Evolutionary conservation across 1,139 yeast species (phyloP), one percentile per base, ranked within the genome.

Genomic region (Yamadazyma taylorii): DNA sequence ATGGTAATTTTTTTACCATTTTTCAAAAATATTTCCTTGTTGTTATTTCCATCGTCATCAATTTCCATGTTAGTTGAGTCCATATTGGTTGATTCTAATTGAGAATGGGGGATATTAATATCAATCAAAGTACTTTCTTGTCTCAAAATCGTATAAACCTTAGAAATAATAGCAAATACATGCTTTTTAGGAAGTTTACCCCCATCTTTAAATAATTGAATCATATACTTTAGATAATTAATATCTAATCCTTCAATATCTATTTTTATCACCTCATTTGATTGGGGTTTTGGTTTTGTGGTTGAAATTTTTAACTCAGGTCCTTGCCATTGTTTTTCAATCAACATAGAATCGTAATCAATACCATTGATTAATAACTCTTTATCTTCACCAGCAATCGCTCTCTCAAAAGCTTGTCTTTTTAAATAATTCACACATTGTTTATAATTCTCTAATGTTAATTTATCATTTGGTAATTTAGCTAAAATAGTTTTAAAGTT

Each of bases 81-180:
- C n/a, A n/a, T n/a, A n/a, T n/a, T n/a, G n/a, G n/a, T n/a, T n/a
- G n/a, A n/a, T n/a, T n/a, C 36, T 13, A 58, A 23, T 34, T 58
- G 43, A 1, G 60, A 43, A 40, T 62, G 68, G 3, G 71, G 68
- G 30, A 81, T 65, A 5, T 70, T 64, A 17, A 89, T 58, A 53
- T 92, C 97, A 21, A 84, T 85, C 75, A 90, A 68, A 1, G 95
- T 74, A 7, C 81, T 76, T 55, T 90, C 97, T 3, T 66, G 48
- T 41, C 66, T 69, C 49, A 90, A 78, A 13, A 87, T 48, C 42
- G 79, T 74, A 57, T 83, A 76, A 3, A 85, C 94, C 45, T 79
- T 84, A 26, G 86, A 76, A 24, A 92, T 69, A 34, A 92, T 84
- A 10, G 95, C 95, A 56, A 84, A 86, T 0, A 86, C 92, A 53